phyloP scores from a whole-genome alignment of 192 early-diverging fungal genomes.

The Phycomyces blakesleeanus region DNA sequence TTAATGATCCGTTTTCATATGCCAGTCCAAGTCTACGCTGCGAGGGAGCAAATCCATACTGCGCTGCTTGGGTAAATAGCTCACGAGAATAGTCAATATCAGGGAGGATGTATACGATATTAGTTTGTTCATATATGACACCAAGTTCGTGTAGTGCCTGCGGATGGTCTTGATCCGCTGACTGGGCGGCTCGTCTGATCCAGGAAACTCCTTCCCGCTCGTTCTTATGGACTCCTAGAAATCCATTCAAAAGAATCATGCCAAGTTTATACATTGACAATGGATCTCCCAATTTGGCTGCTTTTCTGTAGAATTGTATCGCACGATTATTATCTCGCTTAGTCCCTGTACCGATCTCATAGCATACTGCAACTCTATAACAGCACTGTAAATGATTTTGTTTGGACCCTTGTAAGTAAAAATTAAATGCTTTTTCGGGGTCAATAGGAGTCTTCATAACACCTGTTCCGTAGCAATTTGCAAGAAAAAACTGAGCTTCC shows the following conservation, averaged over 20 bases:
- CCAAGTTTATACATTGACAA: slow-evolving; percentile 97
- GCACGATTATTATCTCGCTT: slow-evolving; percentile 79
- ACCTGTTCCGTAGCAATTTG: slow-evolving; percentile 87
- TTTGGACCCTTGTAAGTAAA: slow-evolving; percentile 92
- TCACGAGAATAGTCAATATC: slow-evolving; percentile 87
- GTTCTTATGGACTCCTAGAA: slow-evolving; percentile 66
- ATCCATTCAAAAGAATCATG: slow-evolving; percentile 84
- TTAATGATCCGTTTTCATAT: slow-evolving; percentile 91
- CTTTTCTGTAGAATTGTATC: slow-evolving; percentile 91
- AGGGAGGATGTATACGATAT: slow-evolving; percentile 64
- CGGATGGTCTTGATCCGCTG: slow-evolving; percentile 88
- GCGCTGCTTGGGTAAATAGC: slow-evolving; percentile 88
- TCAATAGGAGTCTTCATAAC: slow-evolving; percentile 74
- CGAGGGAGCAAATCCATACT: slow-evolving; percentile 87
- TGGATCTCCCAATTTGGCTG: slow-evolving; percentile 84
- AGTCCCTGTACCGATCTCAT: slow-evolving; percentile 92
- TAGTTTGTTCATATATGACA: slow-evolving; percentile 75
- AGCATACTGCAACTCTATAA: slow-evolving; percentile 93
- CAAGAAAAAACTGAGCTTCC: slow-evolving; percentile 92
- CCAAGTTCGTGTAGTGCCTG: slow-evolving; percentile 94
- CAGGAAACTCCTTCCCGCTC: slow-evolving; percentile 92
- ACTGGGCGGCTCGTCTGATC: slow-evolving; percentile 87
- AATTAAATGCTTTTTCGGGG: slow-evolving; percentile 83
- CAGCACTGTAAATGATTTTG: slow-evolving; percentile 87
- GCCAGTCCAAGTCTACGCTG: slow-evolving; percentile 90